phyloP scores from a whole-genome alignment of 75 land plant genomes.

The Picea glauca region DNA sequence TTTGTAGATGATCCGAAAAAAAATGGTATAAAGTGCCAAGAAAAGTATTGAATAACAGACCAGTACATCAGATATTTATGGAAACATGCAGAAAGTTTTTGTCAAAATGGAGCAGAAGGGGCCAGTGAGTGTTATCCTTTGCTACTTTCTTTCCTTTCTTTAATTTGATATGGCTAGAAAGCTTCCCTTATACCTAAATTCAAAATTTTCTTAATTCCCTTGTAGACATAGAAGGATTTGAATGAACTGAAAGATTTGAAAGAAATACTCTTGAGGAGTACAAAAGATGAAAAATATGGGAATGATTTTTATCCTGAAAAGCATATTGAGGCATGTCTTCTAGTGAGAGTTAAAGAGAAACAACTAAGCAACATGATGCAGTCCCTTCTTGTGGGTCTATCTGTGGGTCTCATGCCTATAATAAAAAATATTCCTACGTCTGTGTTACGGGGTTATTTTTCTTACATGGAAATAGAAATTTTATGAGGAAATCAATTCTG shows the following conservation, averaged over 20 bases:
- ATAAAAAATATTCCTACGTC: constrained; percentile 84
- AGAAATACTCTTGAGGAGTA: constrained; percentile 36
- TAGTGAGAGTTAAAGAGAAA: constrained; percentile 95
- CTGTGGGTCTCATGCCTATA: constrained; percentile 70
- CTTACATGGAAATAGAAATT: constrained; percentile 95
- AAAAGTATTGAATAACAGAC: constrained; percentile 56
- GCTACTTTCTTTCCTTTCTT: neutral
- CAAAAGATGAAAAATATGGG: constrained; percentile 13
- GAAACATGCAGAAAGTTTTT: constrained; percentile 66
- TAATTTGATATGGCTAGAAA: neutral
- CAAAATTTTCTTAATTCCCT: neutral
- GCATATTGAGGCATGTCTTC: constrained; percentile 74
- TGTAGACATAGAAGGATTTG: constrained; percentile 20
- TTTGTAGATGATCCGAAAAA: constrained; percentile 64
- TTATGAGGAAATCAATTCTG: constrained; percentile 97
- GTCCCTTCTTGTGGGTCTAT: constrained; percentile 62
- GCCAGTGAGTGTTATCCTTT: constrained; percentile 17
- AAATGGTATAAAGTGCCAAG: constrained; percentile 69
- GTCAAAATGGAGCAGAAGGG: constrained; percentile 46
- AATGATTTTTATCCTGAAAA: constrained; percentile 73
- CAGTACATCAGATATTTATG: constrained; percentile 52
- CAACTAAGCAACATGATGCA: constrained; percentile 80
- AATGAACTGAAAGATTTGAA: constrained; percentile 59
- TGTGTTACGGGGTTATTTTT: constrained; percentile 93
- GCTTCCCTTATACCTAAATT: neutral